Evolutionary conservation across 73 alveolate genomes (phyloP), one percentile per base, ranked within the genome.

Genomic region (Paramecium caudatum): DNA sequence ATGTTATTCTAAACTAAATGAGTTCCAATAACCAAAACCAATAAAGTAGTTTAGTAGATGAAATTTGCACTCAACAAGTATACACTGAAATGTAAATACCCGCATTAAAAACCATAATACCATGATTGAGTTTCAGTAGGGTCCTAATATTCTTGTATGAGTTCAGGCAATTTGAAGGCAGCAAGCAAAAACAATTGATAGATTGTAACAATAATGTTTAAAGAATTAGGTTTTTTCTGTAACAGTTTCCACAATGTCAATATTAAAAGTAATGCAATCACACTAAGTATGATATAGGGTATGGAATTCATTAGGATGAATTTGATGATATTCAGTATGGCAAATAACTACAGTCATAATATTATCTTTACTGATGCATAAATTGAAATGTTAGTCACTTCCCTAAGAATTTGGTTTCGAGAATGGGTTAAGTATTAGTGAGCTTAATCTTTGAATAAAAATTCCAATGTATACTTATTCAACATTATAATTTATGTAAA

Each of bases 401-500:
- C 80, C n/a, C 45, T 55, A 12, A 55, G 80, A 27, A 27, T 55
- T 12, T 37, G 12, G 23, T 17, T 27, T 55, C 30, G 23, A 23
- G 80, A 55, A 27, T 55, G 30, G 80, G 23, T 55, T 55, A 27
- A 37, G 5, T 55, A 55, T 27, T 55, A 21, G 8, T 55, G 46
- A 9, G 80, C 80, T 55, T 55, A 27, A 55, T 55, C 80, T 25
- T 55, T 55, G 80, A 55, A 55, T 55, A 55, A 21, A 23, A 55
- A 55, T 55, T 55, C 45, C 23, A 55, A 43, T 12, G 80, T 55
- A 43, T 55, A 55, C 80, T 55, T 55, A 55, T 55, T 55, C 46
- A 55, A 43, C 80, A 55, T 55, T 55, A 55, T 55, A 27, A 55
- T 27, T 55, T 55, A 55, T 55, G n/a, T n/a, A n/a, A n/a, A n/a